phyloP scores from a whole-genome alignment of 441 rosid genomes.

The Populus hybrid region DNA sequence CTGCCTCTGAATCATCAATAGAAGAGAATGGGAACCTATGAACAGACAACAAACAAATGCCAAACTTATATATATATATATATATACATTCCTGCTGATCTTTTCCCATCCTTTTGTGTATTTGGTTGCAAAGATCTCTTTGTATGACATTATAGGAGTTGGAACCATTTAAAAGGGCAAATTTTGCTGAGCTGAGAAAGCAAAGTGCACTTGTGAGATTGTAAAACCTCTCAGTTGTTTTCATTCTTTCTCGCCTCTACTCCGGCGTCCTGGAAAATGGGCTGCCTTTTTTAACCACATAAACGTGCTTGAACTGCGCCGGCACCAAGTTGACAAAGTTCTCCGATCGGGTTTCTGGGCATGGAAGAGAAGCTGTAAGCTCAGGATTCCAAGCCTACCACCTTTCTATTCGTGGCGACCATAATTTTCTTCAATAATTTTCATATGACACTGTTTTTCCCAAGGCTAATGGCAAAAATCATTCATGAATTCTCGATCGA shows the following conservation, averaged over 20 bases:
- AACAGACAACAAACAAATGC: not conserved
- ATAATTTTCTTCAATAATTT: not conserved
- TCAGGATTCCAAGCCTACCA: not conserved
- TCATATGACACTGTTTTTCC: not conserved
- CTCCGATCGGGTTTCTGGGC: not conserved
- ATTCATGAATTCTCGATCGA: not conserved
- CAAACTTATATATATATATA: not conserved
- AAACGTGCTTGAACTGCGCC: not conserved
- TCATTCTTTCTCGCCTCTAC: not conserved
- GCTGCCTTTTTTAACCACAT: not conserved
- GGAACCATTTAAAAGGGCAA: constrained; percentile 25
- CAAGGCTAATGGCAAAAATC: not conserved
- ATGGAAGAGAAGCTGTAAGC: not conserved
- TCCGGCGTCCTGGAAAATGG: not conserved
- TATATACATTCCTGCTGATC: not conserved
- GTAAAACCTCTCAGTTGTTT: not conserved
- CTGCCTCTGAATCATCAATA: constrained; percentile 85
- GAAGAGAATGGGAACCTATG: constrained; percentile 47
- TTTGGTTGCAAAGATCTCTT: constrained; percentile 28
- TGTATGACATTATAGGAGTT: constrained; percentile 19
- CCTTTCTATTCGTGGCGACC: not conserved
- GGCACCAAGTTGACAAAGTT: not conserved
- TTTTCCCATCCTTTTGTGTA: not conserved
- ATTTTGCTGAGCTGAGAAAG: constrained; percentile 28
- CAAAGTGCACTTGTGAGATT: constrained; percentile 29